Evolutionary conservation across 2,329 filamentous ascomycete species (phyloP), one percentile per base, ranked within the genome.

Genomic region (Fusarium miscanthi): DNA sequence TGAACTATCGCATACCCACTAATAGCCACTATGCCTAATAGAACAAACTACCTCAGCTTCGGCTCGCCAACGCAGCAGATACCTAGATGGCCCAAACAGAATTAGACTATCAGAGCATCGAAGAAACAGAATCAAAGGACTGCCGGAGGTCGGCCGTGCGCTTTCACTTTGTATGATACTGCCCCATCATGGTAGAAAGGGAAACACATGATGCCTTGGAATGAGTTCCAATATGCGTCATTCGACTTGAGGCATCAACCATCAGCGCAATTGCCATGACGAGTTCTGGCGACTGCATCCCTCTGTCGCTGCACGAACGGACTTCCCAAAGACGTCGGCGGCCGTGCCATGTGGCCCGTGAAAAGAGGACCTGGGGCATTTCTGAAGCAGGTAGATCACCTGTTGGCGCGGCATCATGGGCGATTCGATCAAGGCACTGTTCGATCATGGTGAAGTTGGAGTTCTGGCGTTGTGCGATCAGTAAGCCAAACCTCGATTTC

Each of bases 401-500:
- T 70, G 65, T 59, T 74, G 66, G 72, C 66, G 70, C 63, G 41
- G 49, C 62, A 63, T 42, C 42, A 57, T 72, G 54, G 63, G 40
- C 60, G 62, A 62, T 65, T 61, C 42, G 43, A 59, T 49, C 66
- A 57, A 63, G 68, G 45, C 31, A 42, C 49, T 54, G 35, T 63
- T 59, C 64, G 61, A 65, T 70, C 63, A 64, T 62, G 66, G 58
- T 67, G 63, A 72, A 66, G 73, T 69, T 72, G 59, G 52, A 66
- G 53, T 63, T 63, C 62, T 65, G 49, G 46, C 52, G 56, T 74
- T 59, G 74, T 66, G 69, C 77, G 78, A 80, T 80, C 68, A 71
- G 63, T 73, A 69, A 72, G 76, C 78, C 74, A 77, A 78, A 79
- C 41, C 64, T 74, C 78, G 78, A 80, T 80, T 76, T 66, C 74